Evolutionary conservation across 1,284 basidiomycete genomes (phyloP).

Genomic region (Marasmius tenuissimus): DNA sequence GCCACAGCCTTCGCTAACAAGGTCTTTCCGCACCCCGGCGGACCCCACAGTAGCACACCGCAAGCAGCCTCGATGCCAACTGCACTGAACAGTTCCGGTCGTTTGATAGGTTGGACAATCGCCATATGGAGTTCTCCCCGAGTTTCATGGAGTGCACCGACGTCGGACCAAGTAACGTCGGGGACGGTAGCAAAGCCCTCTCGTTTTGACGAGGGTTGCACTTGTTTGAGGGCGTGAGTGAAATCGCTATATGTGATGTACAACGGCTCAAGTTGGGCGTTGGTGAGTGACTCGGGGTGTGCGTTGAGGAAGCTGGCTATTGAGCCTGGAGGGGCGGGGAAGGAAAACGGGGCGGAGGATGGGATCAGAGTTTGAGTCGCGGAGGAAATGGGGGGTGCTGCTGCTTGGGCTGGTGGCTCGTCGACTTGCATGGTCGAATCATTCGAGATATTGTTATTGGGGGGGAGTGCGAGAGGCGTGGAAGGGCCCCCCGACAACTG

Average conservation of each 20-base stretch:
- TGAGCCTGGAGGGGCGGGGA: conserved; percentile 57
- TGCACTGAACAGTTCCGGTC: conserved; percentile 85
- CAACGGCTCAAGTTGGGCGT: conserved; percentile 77
- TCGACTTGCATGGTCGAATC: conserved; percentile 50
- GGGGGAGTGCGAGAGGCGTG: conserved; percentile 44
- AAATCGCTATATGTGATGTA: conserved; percentile 85
- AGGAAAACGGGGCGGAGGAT: conserved; percentile 32
- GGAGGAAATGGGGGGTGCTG: conserved; percentile 19
- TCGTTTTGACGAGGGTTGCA: conserved; percentile 95
- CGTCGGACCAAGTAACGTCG: conserved; percentile 92
- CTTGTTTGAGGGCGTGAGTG: conserved; percentile 72
- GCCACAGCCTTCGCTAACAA: conserved; percentile 95
- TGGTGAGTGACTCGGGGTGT: conserved; percentile 80
- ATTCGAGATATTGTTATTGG: conserved; percentile 25
- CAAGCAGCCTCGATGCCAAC: conserved; percentile 88
- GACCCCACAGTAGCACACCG: conserved; percentile 97
- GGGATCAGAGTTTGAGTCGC: not conserved
- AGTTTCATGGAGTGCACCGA: conserved; percentile 87
- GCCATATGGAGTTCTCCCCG: conserved; percentile 96
- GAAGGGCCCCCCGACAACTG: conserved; percentile 69
- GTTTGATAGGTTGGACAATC: conserved; percentile 91
- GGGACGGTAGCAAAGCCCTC: conserved; percentile 98
- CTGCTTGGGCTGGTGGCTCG: conserved; percentile 35
- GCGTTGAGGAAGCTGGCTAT: conserved; percentile 88
- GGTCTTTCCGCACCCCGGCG: conserved; percentile 97